Percentiles rank a stretch among this genome's conserved stretches.
Conservation (phyloP, 495 filamentous ascomycete species). For the Clavariopsis aquatica region DNA sequence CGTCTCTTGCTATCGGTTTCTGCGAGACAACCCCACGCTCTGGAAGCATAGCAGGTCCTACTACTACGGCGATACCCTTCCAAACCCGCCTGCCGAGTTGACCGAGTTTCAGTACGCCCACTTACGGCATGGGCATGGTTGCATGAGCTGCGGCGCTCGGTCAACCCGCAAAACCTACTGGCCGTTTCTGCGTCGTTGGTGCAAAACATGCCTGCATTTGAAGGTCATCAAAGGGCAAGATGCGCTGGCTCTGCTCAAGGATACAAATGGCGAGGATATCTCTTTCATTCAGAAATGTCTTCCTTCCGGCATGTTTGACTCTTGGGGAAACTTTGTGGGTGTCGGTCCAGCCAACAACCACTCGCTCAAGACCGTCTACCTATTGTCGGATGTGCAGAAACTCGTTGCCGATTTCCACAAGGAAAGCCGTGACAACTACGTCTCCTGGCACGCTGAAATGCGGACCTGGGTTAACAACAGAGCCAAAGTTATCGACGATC, state of each 20-base stretch:
- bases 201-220: conserved; percentile 36
- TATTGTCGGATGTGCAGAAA: conserved; percentile 22
- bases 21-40: conserved; percentile 30
- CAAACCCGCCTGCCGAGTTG: conserved; percentile 35
- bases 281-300: conserved; percentile 32
- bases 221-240: conserved; percentile 38
- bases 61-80: conserved; percentile 34
- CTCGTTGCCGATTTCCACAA: conserved; percentile 20
- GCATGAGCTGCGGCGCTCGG: conserved; percentile 36
- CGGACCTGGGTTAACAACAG: conserved; percentile 26
- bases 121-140: conserved; percentile 42
- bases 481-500: conserved; percentile 13
- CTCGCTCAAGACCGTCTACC: conserved; percentile 24
- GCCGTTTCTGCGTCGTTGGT: conserved; percentile 43
- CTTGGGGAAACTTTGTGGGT: conserved; percentile 36
- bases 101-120: conserved; percentile 42
- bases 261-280: conserved; percentile 20
- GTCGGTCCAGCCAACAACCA: conserved; percentile 23
- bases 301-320: conserved; percentile 33
- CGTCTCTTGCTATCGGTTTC: conserved; percentile 23
- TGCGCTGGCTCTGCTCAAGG: conserved; percentile 9
- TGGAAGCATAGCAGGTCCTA: conserved; percentile 37
- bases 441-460: conserved; percentile 20
- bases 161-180: conserved; percentile 42
- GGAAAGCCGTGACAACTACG: conserved; percentile 17